Conservation (phyloP, 805 yeast species). For the Sugiyamaella marilandica region DNA sequence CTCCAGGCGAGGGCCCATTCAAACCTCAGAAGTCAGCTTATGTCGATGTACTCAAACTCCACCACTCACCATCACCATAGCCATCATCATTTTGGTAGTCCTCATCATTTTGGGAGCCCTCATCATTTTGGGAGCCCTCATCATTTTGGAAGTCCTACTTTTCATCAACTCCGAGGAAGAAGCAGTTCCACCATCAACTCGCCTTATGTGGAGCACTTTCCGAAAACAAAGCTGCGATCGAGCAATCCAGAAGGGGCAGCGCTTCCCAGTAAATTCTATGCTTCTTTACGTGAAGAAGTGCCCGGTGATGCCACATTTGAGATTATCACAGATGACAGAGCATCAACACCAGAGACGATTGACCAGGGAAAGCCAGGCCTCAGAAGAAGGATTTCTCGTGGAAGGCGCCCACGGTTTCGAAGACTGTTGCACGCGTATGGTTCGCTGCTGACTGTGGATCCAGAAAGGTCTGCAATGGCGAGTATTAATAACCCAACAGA, state of each 20-base stretch:
- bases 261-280: neutral
- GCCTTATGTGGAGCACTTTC: neutral
- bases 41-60: neutral
- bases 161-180: neutral
- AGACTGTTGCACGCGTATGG: slow-evolving; percentile 15
- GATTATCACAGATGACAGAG: neutral
- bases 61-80: neutral
- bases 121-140: neutral
- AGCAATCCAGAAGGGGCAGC: neutral
- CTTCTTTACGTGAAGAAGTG: neutral
- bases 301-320: neutral
- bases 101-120: no score
- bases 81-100: neutral
- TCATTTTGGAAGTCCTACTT: neutral
- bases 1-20: slow-evolving; percentile 28
- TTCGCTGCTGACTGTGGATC: slow-evolving; percentile 11
- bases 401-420: slow-evolving; percentile 10
- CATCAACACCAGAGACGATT: neutral
- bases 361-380: neutral
- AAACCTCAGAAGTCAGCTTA: slow-evolving; percentile 23
- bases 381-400: neutral
- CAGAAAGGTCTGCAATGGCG: slow-evolving; percentile 2
- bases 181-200: neutral
- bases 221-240: neutral
- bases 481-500: neutral